Conservation (phyloP, 73 alveolate genomes). For the Strombidium stylifer region DNA sequence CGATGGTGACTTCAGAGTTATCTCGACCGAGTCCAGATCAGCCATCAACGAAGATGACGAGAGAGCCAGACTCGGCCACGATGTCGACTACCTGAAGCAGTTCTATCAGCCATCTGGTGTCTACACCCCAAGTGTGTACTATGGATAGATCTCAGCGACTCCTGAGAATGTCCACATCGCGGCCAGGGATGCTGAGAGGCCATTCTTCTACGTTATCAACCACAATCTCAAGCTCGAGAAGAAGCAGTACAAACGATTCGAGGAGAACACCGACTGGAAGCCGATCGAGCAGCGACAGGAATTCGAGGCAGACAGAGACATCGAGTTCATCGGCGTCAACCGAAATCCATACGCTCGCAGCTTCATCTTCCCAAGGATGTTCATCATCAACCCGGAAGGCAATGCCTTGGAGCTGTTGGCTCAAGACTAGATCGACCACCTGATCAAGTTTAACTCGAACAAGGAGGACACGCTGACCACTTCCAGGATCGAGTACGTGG, state of each 20-base stretch:
- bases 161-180: constrained; percentile 39
- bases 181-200: constrained; percentile 25
- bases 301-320: constrained; percentile 50
- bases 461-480: background rate
- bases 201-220: constrained; percentile 44
- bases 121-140: constrained; percentile 40
- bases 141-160: constrained; percentile 1
- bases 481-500: constrained; percentile 37
- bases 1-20: constrained; percentile 60
- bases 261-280: too few relatives aligned
- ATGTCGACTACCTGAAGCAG: constrained; percentile 55
- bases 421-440: constrained; percentile 33
- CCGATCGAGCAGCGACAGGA: too few relatives aligned
- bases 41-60: constrained; percentile 54
- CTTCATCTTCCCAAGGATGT: constrained; percentile 42
- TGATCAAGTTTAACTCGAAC: too few relatives aligned
- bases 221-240: too few relatives aligned
- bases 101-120: constrained; percentile 49
- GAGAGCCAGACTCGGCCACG: constrained; percentile 57
- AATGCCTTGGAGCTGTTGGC: constrained; percentile 49
- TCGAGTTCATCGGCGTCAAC: constrained; percentile 37
- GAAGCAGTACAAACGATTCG: too few relatives aligned
- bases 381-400: constrained; percentile 51
- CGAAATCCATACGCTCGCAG: constrained; percentile 6
- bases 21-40: constrained; percentile 60